Percentiles rank a stretch among this genome's conserved stretches.
These are phyloP conservation scores for Lentinula sp. DNA, from an alignment of 768 basidiomycete genomes.

Conservation along the genomic window DNA sequence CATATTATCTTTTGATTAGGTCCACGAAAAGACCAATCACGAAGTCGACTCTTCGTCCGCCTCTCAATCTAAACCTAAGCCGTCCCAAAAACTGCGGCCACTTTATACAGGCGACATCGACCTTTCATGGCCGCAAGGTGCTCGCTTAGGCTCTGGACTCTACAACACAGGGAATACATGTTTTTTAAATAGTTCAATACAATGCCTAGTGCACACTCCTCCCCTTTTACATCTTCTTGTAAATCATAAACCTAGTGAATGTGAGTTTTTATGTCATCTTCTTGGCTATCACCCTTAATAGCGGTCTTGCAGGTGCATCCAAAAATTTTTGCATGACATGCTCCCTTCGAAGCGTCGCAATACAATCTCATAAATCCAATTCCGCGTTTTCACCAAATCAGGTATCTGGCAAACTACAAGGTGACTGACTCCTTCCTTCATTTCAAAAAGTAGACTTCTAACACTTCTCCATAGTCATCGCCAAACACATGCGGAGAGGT, in stretches of 20 bases:
- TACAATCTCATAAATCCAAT: slow-evolving; percentile 41
- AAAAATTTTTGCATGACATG: slow-evolving; percentile 76
- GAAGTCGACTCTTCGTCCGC: slow-evolving; percentile 10
- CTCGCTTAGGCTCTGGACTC: slow-evolving; percentile 54
- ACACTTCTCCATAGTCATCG: slow-evolving; percentile 56
- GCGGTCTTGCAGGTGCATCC: slow-evolving; percentile 27
- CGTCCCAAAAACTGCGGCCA: slow-evolving; percentile 26
- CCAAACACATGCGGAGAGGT: slow-evolving; percentile 86
- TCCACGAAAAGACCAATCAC: slow-evolving; percentile 14
- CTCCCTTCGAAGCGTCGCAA: slow-evolving; percentile 50
- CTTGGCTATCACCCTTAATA: slow-evolving; percentile 7
- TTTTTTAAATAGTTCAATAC: slow-evolving; percentile 91
- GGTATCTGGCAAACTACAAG: slow-evolving; percentile 64
- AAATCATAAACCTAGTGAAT: slow-evolving; percentile 47
- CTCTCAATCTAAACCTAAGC: slow-evolving; percentile 22
- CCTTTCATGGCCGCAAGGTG: slow-evolving; percentile 51
- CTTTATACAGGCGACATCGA: slow-evolving; percentile 54
- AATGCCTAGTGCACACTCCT: slow-evolving; percentile 90
- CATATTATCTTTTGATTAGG: background rate
- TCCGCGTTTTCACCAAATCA: slow-evolving; percentile 54
- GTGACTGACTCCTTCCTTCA: slow-evolving; percentile 39
- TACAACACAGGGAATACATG: slow-evolving; percentile 91
- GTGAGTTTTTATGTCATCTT: slow-evolving; percentile 37
- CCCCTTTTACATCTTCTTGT: slow-evolving; percentile 66
- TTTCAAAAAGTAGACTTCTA: slow-evolving; percentile 7